These are phyloP conservation scores for Kluyveromyces lactis DNA, from an alignment of 805 yeast species.

Conservation along the genomic window DNA sequence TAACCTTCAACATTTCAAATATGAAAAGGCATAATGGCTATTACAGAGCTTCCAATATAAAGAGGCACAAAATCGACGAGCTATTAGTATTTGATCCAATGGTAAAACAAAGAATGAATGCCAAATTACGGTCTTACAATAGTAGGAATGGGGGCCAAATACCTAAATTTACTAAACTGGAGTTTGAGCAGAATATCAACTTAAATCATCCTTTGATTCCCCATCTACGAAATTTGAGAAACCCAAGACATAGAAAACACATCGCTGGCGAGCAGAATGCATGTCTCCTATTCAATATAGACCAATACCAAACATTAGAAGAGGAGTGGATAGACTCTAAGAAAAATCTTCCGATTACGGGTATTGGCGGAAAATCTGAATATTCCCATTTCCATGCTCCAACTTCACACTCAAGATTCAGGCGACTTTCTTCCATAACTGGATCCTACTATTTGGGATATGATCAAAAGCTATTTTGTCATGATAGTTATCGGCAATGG, in stretches of 20 bases:
- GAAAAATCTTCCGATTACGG: neutral
- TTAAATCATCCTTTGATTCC: neutral
- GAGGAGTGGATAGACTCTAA: neutral
- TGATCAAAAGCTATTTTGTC: neutral
- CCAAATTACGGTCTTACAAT: neutral
- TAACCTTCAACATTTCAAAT: neutral
- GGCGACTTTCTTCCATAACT: neutral
- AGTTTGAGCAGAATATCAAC: constrained; percentile 2
- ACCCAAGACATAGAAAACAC: neutral
- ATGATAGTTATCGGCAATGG: neutral
- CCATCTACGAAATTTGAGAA: neutral
- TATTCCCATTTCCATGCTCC: neutral
- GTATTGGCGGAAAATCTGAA: neutral
- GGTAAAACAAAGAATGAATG: neutral
- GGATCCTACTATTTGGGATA: neutral
- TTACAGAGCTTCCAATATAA: neutral
- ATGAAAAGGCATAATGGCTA: neutral
- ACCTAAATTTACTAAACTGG: neutral
- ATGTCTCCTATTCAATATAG: neutral
- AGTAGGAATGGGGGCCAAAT: neutral
- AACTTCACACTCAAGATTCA: neutral
- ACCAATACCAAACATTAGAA: neutral
- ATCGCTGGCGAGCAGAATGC: neutral
- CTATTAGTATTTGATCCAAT: neutral
- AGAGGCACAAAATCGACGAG: neutral